Conservation (phyloP, 129 eudicot genomes). For the Smallanthus sonchifolius region DNA sequence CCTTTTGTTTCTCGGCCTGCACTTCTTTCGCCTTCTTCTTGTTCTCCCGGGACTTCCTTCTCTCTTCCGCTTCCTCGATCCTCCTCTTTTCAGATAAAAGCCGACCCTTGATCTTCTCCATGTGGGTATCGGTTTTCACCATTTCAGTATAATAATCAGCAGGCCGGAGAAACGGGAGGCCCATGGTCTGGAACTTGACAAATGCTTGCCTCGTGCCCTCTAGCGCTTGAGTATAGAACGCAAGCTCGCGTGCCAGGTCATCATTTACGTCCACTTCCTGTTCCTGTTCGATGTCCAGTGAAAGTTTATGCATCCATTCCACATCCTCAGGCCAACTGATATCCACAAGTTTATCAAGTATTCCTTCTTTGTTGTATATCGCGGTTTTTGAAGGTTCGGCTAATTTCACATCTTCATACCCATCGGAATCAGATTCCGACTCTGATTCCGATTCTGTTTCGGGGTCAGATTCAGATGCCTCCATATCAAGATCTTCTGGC, state of each 20-base stretch:
- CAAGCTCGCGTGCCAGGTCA: constrained; percentile 65
- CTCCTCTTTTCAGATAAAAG: constrained; percentile 68
- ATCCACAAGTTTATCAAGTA: constrained; percentile 63
- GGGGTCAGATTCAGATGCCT: constrained; percentile 17
- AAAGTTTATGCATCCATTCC: constrained; percentile 63
- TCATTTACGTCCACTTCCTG: constrained; percentile 75
- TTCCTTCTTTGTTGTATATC: constrained; percentile 52
- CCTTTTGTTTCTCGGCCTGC: constrained; percentile 64
- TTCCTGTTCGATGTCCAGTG: constrained; percentile 46
- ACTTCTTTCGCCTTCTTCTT: constrained; percentile 77
- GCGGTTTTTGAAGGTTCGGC: constrained; percentile 66
- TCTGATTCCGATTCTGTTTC: constrained; percentile 26
- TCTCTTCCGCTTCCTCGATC: constrained; percentile 85
- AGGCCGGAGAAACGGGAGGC: constrained; percentile 74
- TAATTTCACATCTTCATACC: constrained; percentile 46
- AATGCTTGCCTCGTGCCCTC: constrained; percentile 77
- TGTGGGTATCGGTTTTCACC: constrained; percentile 83
- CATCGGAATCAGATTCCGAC: constrained; percentile 54
- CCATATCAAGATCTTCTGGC: constrained; percentile 34
- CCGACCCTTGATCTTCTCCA: constrained; percentile 77
- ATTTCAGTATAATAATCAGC: constrained; percentile 82
- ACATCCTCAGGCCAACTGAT: constrained; percentile 66
- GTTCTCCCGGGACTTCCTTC: constrained; percentile 73
- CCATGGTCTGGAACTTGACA: constrained; percentile 55
- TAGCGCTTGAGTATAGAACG: constrained; percentile 77